These are phyloP conservation scores for Geotrichum fermentans DNA, from an alignment of 1,139 yeast genomes.

Conservation along the genomic window DNA sequence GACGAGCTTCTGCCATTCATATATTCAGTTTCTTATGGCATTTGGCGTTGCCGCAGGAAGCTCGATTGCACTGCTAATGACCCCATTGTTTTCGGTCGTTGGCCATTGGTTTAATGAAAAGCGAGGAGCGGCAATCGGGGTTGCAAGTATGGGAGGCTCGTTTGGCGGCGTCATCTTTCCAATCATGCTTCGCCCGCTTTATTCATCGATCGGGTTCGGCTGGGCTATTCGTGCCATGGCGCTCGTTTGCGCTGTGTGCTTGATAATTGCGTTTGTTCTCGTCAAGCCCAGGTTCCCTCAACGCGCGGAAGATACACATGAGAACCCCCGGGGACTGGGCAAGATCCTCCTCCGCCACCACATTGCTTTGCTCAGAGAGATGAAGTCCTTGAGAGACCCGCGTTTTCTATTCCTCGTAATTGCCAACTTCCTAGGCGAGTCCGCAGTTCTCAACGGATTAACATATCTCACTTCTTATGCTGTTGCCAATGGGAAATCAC, in stretches of 20 bases:
- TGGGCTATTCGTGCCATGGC: constrained; percentile 1
- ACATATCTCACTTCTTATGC: constrained; percentile 58
- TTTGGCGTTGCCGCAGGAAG: constrained; percentile 54
- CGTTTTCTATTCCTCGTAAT: constrained; percentile 41
- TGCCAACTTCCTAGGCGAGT: constrained; percentile 50
- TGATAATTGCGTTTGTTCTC: constrained; percentile 39
- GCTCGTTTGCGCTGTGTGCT: constrained; percentile 45
- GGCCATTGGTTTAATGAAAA: constrained; percentile 58
- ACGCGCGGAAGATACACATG: constrained; percentile 23
- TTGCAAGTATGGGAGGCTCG: constrained; percentile 63
- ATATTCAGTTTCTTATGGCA: constrained; percentile 56
- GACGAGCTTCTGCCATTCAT: constrained; percentile 49
- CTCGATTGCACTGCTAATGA: constrained; percentile 54
- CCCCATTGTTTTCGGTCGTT: constrained; percentile 56
- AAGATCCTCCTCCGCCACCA: not conserved
- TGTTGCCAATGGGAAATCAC: constrained; percentile 48
- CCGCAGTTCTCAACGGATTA: constrained; percentile 48
- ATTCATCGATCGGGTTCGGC: constrained; percentile 36
- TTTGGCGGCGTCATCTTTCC: constrained; percentile 25
- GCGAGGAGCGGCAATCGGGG: constrained; percentile 57
- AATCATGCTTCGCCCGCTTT: not conserved
- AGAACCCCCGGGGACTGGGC: constrained; percentile 25
- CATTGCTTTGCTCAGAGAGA: constrained; percentile 23
- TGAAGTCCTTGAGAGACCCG: constrained; percentile 40
- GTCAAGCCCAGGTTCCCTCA: constrained; percentile 29